These are phyloP conservation scores for Knufia fluminis DNA, from an alignment of 2,329 filamentous ascomycete species.

Conservation along the genomic window DNA sequence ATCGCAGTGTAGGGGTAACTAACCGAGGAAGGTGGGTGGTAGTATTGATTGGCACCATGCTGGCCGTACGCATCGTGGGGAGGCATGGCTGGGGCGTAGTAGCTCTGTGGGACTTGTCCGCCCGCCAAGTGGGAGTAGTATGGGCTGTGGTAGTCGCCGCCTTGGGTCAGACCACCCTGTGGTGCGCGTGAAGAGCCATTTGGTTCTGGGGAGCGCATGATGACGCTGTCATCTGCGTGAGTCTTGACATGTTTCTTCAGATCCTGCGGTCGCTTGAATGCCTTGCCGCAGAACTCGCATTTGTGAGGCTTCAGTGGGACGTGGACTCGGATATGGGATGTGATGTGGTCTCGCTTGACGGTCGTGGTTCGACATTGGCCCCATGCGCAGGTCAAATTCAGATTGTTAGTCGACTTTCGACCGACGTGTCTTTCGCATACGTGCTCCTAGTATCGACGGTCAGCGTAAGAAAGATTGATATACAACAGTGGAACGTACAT, in stretches of 20 bases:
- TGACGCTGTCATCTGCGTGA: conserved; percentile 87
- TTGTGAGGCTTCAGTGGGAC: conserved; percentile 99
- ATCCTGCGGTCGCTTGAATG: conserved; percentile 97
- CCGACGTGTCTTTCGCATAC: conserved; percentile 97
- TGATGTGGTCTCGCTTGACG: conserved; percentile 98
- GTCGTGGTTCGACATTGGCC: conserved; percentile 91
- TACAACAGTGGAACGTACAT: conserved; percentile 38
- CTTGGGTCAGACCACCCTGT: conserved; percentile 21
- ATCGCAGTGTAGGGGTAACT: not conserved
- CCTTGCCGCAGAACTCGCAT: conserved; percentile 97
- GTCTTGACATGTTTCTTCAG: conserved; percentile 99
- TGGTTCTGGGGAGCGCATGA: conserved; percentile 55
- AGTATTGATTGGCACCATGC: conserved; percentile 24
- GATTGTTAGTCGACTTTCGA: conserved; percentile 97
- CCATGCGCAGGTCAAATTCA: conserved; percentile 96
- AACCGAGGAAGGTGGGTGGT: conserved; percentile 22
- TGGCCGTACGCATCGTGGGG: conserved; percentile 22
- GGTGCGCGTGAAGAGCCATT: conserved; percentile 35
- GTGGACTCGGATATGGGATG: conserved; percentile 95
- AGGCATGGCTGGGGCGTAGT: conserved; percentile 23
- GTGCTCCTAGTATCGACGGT: conserved; percentile 59
- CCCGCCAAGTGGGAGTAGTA: conserved; percentile 22
- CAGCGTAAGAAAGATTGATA: conserved; percentile 10
- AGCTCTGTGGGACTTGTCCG: conserved; percentile 21
- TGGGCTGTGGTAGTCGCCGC: conserved; percentile 21